phyloP scores from a whole-genome alignment of 108 stramenopile species.

The Nannochloropsis gaditana region DNA sequence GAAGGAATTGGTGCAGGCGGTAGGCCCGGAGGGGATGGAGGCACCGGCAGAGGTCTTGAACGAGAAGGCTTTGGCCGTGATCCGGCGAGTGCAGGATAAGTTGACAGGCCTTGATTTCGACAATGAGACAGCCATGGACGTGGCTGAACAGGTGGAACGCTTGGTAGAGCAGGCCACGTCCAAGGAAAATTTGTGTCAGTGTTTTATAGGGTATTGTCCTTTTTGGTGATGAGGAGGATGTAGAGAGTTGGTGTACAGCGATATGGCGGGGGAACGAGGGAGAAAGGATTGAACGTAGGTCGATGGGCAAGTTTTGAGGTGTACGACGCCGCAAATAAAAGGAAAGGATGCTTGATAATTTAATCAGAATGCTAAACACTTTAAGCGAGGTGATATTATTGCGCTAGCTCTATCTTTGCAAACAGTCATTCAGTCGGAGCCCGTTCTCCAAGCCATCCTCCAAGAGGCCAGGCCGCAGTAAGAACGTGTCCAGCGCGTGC shows the following conservation, averaged over 20 bases:
- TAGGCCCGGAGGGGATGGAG: constrained; percentile 33
- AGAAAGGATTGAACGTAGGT: too few species aligned
- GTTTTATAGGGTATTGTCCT: constrained; percentile 73
- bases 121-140: constrained; percentile 62
- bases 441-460: background rate
- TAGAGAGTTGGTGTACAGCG: background rate
- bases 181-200: constrained; percentile 85
- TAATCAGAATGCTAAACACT: too few species aligned
- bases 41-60: constrained; percentile 64
- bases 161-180: constrained; percentile 82
- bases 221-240: background rate
- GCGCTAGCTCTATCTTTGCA: background rate
- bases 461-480: background rate
- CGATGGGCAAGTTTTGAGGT: too few species aligned
- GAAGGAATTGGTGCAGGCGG: constrained; percentile 26
- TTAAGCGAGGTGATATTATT: too few species aligned
- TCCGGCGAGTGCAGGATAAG: constrained; percentile 92
- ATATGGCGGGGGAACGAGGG: background rate
- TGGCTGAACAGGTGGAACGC: constrained; percentile 89
- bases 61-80: constrained; percentile 89
- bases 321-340: too few species aligned
- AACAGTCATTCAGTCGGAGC: background rate
- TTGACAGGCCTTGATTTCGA: constrained; percentile 90
- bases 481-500: constrained; percentile 16
- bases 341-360: too few species aligned